Evolutionary conservation across 2,329 filamentous ascomycete genomes (phyloP), one percentile per base, ranked within the genome.

Genomic region (Apiospora arundinis): DNA sequence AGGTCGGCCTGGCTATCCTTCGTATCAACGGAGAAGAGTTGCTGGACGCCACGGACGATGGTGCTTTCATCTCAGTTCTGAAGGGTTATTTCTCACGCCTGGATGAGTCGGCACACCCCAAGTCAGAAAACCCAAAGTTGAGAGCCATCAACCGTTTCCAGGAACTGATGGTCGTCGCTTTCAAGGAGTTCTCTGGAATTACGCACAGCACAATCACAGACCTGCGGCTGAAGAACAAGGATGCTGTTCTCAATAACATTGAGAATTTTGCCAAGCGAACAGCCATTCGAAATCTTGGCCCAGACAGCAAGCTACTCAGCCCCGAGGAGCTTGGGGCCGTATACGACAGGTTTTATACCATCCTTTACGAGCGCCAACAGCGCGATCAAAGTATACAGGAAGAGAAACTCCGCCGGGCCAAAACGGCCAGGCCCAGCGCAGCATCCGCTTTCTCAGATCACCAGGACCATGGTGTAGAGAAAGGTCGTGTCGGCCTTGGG

Each of bases 141-240:
- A 90, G 95, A 69, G 94, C 95, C 0, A 96, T 99, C 70, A 99
- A 97, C 7, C 90, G 94, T 66, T 99, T 99, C 80, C 96, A 99
- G 78, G 96, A 98, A 81, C 89, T 99, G 71, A 98, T 99, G 95
- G 96, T 99, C 3, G 96, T 98, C 25, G 96, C 96, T 0, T 99
- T 99, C 84, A 98, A 98, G 77, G 96, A 99, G 79, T 99, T 99
- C 79, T 93, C 95, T 0, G 94, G 92, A 52, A 97, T 99, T 76
- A 99, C 96, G 0, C 95, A 99, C 79, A 92, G 91, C 78, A 97
- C 92, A 68, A 95, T 99, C 73, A 93, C 92, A 0, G 96, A 98
- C 75, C 88, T 97, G 78, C 91, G 96, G 28, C 87, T 93, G 52
- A 97, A 95, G 82, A 97, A 98, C 82, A 98, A 98, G 82, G 94